These are phyloP conservation scores for Fusarium denticulatum DNA, from an alignment of 2,329 filamentous ascomycete genomes.

Conservation along the genomic window DNA sequence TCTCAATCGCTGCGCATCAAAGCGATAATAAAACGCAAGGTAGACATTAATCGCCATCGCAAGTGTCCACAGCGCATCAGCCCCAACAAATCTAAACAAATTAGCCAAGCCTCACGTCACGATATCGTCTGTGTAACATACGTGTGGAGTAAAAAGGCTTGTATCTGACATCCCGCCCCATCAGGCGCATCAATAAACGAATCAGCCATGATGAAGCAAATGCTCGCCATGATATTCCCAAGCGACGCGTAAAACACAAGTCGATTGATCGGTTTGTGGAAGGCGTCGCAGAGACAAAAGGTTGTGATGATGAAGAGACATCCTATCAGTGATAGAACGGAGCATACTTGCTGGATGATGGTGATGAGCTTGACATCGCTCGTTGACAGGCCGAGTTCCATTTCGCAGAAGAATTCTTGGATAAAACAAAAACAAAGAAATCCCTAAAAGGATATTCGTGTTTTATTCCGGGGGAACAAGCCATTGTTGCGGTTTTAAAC, in stretches of 20 bases:
- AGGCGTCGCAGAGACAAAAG: not conserved
- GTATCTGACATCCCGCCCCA: not conserved
- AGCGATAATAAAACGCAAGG: constrained; percentile 2
- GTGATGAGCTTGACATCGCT: constrained; percentile 2
- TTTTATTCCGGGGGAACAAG: accelerated
- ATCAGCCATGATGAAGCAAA: constrained; percentile 13
- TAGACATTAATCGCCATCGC: constrained; percentile 17
- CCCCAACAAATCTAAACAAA: not conserved
- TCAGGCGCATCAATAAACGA: not conserved
- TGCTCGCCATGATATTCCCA: constrained; percentile 7
- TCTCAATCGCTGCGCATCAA: not conserved
- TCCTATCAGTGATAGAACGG: not conserved
- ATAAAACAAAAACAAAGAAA: not conserved
- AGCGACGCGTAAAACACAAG: constrained; percentile 4
- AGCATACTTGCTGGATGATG: constrained; percentile 13
- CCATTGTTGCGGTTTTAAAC: not conserved
- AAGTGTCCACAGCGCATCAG: constrained; percentile 4
- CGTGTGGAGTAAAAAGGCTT: constrained; percentile 1
- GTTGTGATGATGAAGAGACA: constrained; percentile 5
- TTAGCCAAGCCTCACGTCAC: not conserved
- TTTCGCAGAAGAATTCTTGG: not conserved
- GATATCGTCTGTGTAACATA: not conserved
- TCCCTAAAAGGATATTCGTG: not conserved
- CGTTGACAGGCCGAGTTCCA: not conserved
- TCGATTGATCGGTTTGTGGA: not conserved